These are phyloP conservation scores for Boletus rubescentipes DNA, from an alignment of 768 basidiomycete species.

Conservation along the genomic window DNA sequence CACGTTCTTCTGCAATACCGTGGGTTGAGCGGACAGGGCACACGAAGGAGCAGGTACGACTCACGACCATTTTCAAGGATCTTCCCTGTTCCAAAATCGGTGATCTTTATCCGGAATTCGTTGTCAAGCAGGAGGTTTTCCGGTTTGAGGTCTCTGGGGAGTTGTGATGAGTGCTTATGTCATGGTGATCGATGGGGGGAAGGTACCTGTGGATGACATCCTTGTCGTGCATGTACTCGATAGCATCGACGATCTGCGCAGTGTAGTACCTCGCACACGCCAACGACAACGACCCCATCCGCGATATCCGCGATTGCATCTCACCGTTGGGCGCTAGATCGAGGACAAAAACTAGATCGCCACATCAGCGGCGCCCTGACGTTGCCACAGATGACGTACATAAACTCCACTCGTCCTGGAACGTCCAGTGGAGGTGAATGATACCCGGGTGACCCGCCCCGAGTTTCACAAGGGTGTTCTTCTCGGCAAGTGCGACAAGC, in stretches of 20 bases:
- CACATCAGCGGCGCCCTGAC: neutral
- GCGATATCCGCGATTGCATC: slow-evolving; percentile 67
- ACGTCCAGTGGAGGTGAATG: slow-evolving; percentile 77
- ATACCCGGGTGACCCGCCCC: slow-evolving; percentile 75
- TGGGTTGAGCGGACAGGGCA: slow-evolving; percentile 2
- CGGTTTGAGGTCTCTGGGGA: slow-evolving; percentile 68
- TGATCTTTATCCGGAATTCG: slow-evolving; percentile 86
- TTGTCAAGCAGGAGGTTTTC: slow-evolving; percentile 90
- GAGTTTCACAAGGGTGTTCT: slow-evolving; percentile 68
- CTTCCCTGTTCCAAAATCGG: slow-evolving; percentile 95
- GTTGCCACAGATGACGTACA: slow-evolving; percentile 51
- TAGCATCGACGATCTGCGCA: slow-evolving; percentile 85
- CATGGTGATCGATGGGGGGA: slow-evolving; percentile 2
- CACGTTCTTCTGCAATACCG: slow-evolving; percentile 43
- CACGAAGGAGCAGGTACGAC: slow-evolving; percentile 19
- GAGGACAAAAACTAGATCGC: slow-evolving; percentile 65
- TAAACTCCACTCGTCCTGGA: slow-evolving; percentile 80
- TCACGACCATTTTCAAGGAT: slow-evolving; percentile 57
- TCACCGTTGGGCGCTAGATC: slow-evolving; percentile 79
- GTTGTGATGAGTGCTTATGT: slow-evolving; percentile 10
- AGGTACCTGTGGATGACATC: slow-evolving; percentile 83
- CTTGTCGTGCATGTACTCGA: slow-evolving; percentile 88
- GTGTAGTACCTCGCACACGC: slow-evolving; percentile 79
- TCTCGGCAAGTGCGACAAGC: slow-evolving; percentile 75
- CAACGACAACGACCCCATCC: slow-evolving; percentile 83